These are phyloP conservation scores for Ganoderma sinense DNA, from an alignment of 1,284 basidiomycete species.

Conservation along the genomic window DNA sequence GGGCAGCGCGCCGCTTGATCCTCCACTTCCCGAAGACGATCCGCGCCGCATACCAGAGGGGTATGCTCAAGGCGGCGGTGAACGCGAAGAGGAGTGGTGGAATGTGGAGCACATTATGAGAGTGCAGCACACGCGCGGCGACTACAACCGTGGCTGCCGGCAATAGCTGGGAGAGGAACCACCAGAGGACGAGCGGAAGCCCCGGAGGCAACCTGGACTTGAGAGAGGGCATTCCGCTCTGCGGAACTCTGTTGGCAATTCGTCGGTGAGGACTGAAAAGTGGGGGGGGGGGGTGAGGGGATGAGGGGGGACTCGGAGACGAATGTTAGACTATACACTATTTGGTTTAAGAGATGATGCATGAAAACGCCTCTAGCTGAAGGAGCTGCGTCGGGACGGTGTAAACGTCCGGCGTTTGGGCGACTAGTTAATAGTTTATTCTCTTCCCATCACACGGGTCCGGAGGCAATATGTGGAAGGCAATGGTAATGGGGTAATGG, in stretches of 20 bases:
- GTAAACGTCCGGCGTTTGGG: neutral
- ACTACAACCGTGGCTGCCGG: neutral
- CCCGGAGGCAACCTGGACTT: conserved; percentile 6
- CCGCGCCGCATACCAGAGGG: neutral
- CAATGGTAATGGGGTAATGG: neutral
- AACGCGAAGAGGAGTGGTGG: neutral
- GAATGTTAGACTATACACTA: neutral
- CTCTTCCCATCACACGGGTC: neutral
- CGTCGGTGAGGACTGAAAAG: neutral
- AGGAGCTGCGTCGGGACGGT: neutral
- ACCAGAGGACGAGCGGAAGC: conserved; percentile 1
- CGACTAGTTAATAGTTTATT: neutral
- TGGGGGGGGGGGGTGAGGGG: no score
- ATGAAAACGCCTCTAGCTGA: neutral
- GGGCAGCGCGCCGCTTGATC: conserved; percentile 22
- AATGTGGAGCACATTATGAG: neutral
- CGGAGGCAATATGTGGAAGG: no score
- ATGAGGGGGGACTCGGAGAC: no score
- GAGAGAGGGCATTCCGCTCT: neutral
- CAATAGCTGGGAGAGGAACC: neutral
- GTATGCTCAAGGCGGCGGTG: conserved; percentile 12
- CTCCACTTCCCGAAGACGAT: conserved; percentile 11
- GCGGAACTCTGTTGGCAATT: neutral
- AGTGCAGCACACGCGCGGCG: neutral
- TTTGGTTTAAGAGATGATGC: neutral